Evolutionary conservation across 1,284 basidiomycete genomes (phyloP).

Genomic region (Irpex lacteus): DNA sequence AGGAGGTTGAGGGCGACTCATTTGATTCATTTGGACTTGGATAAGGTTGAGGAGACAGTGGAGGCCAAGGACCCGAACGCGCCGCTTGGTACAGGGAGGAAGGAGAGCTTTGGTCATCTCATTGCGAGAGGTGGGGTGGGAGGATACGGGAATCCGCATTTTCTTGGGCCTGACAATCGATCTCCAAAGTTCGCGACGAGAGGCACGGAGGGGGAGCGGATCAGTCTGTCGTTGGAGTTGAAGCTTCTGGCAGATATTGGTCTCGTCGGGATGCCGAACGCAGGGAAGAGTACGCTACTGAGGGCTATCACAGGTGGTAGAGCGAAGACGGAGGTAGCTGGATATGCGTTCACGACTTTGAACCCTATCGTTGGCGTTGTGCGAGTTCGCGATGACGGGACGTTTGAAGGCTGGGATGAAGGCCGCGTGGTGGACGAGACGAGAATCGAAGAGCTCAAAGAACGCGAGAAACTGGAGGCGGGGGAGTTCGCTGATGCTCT

Average conservation of each 20-base stretch:
- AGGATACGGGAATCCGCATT: conserved; percentile 91
- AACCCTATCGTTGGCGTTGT: conserved; percentile 96
- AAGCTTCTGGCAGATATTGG: conserved; percentile 95
- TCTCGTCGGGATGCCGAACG: conserved; percentile 95
- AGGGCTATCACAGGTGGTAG: conserved; percentile 85
- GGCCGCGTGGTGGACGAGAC: conserved; percentile 72
- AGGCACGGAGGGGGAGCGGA: conserved; percentile 78
- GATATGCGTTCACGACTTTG: conserved; percentile 93
- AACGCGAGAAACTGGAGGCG: conserved; percentile 42
- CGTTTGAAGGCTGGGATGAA: conserved; percentile 60
- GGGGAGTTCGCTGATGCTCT: conserved; percentile 48
- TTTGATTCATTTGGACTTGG: conserved; percentile 60
- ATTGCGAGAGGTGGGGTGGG: conserved; percentile 80
- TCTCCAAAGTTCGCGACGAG: conserved; percentile 81
- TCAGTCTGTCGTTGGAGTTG: conserved; percentile 89
- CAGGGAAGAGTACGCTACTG: conserved; percentile 87
- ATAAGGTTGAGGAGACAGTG: conserved; percentile 44
- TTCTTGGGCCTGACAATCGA: conserved; percentile 63
- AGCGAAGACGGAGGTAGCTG: conserved; percentile 78
- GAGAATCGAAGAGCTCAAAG: conserved; percentile 52
- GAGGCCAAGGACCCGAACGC: conserved; percentile 48
- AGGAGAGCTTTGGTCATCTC: conserved; percentile 59
- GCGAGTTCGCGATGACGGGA: conserved; percentile 79
- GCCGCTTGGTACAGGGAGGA: conserved; percentile 65
- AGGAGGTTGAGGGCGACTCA: conserved; percentile 40